Base-by-base conservation (phyloP, 2,329 filamentous ascomycete species). In the Cyanodermella asteris region DNA sequence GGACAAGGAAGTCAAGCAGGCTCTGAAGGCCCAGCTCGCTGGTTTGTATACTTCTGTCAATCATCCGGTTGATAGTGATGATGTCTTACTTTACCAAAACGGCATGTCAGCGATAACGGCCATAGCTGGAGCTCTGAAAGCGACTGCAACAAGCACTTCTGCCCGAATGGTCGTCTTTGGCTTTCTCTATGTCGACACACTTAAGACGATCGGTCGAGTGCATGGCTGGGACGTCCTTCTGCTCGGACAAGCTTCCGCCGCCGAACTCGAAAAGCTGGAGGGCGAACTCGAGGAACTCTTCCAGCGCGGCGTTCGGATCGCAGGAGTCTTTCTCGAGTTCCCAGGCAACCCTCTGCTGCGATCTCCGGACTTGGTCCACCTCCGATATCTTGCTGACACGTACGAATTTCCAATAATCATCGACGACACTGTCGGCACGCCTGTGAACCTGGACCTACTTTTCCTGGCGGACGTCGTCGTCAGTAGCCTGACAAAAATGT, bases 401-500 rank as follows among this genome's bases (percentile, higher is more conserved):
- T 23, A 23, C 22, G 24, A 22, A 3, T 34, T 34, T 13, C 13
- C 31, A 9, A 19, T 33, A n/a, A 25, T 31, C 10, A 30, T 29
- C 13, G 32, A 34, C n/a, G 32, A 34, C 19, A 34, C 32, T 4
- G 24, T 34, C 7, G 22, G 31, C 4, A 31, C 32, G 7, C 29
- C 24, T 5, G 24, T 30, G 16, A 34, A 34, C 11, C 24, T 34
- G 4, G 29, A 33, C 13, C 20, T 34, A 5, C 20, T 34, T 13
- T 24, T 28, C 6, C 25, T 31, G 17, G 32, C 31, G 12, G 32
- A 34, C 11, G 23, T 33, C 13, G 20, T 35, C 11, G 27, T 33
- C 18, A 30, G 18, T 4, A 34, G 33, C 13, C 24, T 35, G 6
- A 35, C 33, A 5, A 35, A 34, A 15, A 34, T 35, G 12, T 35